Evolutionary conservation across 1,284 basidiomycete species (phyloP).

Genomic region (Earliella scabrosa): DNA sequence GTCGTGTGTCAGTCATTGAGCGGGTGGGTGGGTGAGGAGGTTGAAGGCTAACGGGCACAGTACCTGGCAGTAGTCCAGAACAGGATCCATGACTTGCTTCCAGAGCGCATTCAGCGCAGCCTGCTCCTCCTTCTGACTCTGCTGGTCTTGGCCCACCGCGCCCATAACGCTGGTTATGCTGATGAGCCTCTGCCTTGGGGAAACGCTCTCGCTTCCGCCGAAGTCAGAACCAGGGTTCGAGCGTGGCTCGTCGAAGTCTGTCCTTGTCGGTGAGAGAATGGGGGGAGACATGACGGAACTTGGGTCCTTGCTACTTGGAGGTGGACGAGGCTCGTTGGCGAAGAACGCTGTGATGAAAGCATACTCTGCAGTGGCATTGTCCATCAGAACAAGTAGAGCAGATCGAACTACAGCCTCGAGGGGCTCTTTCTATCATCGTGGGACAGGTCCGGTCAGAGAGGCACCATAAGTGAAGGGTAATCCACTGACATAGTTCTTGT

Average conservation of each 20-base stretch:
- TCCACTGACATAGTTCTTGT: conserved; percentile 75
- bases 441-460: neutral
- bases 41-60: conserved; percentile 10
- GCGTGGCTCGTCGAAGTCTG: conserved; percentile 34
- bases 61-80: conserved; percentile 82
- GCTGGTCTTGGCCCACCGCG: conserved; percentile 12
- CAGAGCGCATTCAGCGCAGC: conserved; percentile 67
- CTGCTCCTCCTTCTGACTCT: conserved; percentile 57
- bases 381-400: conserved; percentile 85
- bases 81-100: conserved; percentile 92
- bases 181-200: conserved; percentile 30
- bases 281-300: conserved; percentile 43
- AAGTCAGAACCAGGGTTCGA: conserved; percentile 34
- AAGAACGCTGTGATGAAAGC: conserved; percentile 88
- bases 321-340: conserved; percentile 42
- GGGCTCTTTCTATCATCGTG: conserved; percentile 64
- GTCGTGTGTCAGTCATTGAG: neutral
- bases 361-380: conserved; percentile 92
- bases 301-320: conserved; percentile 39
- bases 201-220: conserved; percentile 22
- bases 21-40: too few relatives aligned
- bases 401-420: conserved; percentile 86
- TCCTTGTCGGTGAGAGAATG: conserved; percentile 31
- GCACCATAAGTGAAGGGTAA: too few relatives aligned
- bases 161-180: conserved; percentile 35